Percentiles rank a stretch among this genome's conserved stretches.
phyloP scores from a whole-genome alignment of 2,329 filamentous ascomycete species.

The Ophioceras dolichostomum region DNA sequence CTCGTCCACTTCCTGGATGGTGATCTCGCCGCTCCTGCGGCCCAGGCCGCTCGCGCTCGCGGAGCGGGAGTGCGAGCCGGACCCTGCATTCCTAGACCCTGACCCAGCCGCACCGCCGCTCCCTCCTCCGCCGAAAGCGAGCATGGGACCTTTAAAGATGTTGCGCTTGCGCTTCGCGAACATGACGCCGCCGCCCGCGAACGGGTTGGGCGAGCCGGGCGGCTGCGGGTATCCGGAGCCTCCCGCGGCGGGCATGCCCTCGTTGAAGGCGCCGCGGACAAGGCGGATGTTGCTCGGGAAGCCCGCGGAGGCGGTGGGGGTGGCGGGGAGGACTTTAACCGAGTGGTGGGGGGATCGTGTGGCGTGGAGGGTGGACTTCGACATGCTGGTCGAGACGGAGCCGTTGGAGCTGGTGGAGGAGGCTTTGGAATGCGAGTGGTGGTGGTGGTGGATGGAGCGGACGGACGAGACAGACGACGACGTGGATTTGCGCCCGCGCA shows the following conservation, averaged over 20 bases:
- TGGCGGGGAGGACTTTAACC: conserved; percentile 89
- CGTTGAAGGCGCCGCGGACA: conserved; percentile 54
- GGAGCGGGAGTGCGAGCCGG: conserved; percentile 34
- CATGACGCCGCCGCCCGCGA: conserved; percentile 40
- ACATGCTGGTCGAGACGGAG: conserved; percentile 55
- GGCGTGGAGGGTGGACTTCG: conserved; percentile 50
- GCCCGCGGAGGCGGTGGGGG: conserved; percentile 52
- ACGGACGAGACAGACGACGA: conserved; percentile 91
- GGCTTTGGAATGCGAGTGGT: conserved; percentile 84
- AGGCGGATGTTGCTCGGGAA: conserved; percentile 84
- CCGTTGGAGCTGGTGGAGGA: conserved; percentile 81
- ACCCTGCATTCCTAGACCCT: conserved; percentile 23
- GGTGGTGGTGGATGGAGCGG: conserved; percentile 77
- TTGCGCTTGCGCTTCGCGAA: conserved; percentile 76
- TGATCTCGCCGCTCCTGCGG: conserved; percentile 60
- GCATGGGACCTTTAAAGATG: conserved; percentile 69
- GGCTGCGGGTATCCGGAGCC: conserved; percentile 20
- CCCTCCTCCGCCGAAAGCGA: conserved; percentile 35
- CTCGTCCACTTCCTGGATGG: conserved; percentile 56
- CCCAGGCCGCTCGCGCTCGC: conserved; percentile 52
- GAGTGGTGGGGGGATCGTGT: conserved; percentile 75
- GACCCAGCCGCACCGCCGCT: conserved; percentile 17
- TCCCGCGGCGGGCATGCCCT: conserved; percentile 36
- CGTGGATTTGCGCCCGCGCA: conserved; percentile 88
- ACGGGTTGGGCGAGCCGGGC: conserved; percentile 42